Percentiles rank a stretch among this genome's conserved stretches.
Conservation (phyloP, 1,284 basidiomycete species). For the Cerrena zonata region DNA sequence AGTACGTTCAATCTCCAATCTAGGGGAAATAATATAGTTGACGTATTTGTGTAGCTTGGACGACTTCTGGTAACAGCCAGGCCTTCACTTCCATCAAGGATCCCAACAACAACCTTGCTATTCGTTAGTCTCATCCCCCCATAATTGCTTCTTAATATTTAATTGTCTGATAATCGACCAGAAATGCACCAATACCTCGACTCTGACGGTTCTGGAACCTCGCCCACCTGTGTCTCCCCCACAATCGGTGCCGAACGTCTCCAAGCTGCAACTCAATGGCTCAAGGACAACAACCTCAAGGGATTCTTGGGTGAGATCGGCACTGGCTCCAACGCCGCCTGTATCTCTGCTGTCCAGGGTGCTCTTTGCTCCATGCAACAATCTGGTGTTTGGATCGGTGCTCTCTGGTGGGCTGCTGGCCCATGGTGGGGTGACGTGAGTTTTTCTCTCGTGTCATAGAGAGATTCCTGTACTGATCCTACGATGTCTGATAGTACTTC, state of each 20-base stretch:
- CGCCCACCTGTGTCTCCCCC: constrained; percentile 46
- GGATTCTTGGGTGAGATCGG: constrained; percentile 64
- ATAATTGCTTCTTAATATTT: background rate
- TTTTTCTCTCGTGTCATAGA: constrained; percentile 13
- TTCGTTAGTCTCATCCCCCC: constrained; percentile 32
- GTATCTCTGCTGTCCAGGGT: constrained; percentile 49
- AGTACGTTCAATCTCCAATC: constrained; percentile 17
- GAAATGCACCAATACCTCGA: constrained; percentile 72
- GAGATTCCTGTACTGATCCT: background rate
- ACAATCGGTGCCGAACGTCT: constrained; percentile 57
- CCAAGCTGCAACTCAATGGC: constrained; percentile 51
- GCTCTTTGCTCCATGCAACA: constrained; percentile 56
- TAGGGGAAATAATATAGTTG: background rate
- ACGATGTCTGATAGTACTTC: constrained; percentile 41
- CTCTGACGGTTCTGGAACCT: constrained; percentile 58
- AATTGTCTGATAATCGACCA: constrained; percentile 16
- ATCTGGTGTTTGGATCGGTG: constrained; percentile 54
- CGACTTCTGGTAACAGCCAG: constrained; percentile 50
- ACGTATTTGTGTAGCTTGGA: constrained; percentile 43
- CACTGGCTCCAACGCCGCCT: constrained; percentile 47
- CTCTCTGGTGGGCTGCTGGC: constrained; percentile 56
- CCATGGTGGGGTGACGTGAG: constrained; percentile 58
- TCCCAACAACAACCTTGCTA: constrained; percentile 57
- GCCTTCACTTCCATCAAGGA: constrained; percentile 50
- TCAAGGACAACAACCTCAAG: constrained; percentile 53